Evolutionary conservation across 2,329 filamentous ascomycete genomes (phyloP).

Genomic region (Leptographium wingfieldii): DNA sequence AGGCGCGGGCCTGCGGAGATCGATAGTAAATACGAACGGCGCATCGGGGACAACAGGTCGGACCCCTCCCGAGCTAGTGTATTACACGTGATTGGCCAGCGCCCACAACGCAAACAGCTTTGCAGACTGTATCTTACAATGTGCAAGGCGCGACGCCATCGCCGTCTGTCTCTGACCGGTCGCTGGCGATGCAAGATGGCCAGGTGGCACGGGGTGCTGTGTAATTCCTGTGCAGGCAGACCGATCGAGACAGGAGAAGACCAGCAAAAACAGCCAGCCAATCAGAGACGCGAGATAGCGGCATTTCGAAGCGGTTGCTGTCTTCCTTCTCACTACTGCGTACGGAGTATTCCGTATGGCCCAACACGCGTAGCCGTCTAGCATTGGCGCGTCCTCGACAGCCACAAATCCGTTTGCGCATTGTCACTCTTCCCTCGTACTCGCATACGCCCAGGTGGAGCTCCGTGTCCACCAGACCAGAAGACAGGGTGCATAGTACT

Average conservation of each 20-base stretch:
- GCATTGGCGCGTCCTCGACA: background rate
- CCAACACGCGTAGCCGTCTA: background rate
- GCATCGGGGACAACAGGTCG: background rate
- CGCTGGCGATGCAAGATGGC: too few species aligned
- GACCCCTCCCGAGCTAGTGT: background rate
- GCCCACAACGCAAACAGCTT: too few species aligned
- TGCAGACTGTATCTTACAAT: background rate
- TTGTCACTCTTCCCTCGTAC: background rate
- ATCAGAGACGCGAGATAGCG: background rate
- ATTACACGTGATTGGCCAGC: conserved; percentile 3
- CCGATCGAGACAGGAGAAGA: background rate
- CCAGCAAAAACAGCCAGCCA: background rate
- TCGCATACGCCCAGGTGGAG: background rate
- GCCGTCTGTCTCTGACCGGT: too few species aligned
- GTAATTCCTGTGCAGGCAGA: background rate
- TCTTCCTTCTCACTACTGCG: background rate
- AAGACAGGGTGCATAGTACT: background rate
- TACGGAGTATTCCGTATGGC: too few species aligned
- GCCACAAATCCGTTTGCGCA: background rate
- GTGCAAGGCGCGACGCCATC: too few species aligned
- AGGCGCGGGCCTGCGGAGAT: conserved; percentile 4
- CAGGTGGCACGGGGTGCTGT: too few species aligned
- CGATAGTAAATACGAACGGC: conserved; percentile 9
- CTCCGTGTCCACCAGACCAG: background rate
- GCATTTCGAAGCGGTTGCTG: background rate